Evolutionary conservation across 2,329 filamentous ascomycete genomes (phyloP), one percentile per base, ranked within the genome.

Genomic region (Fusarium solani-melongenae): DNA sequence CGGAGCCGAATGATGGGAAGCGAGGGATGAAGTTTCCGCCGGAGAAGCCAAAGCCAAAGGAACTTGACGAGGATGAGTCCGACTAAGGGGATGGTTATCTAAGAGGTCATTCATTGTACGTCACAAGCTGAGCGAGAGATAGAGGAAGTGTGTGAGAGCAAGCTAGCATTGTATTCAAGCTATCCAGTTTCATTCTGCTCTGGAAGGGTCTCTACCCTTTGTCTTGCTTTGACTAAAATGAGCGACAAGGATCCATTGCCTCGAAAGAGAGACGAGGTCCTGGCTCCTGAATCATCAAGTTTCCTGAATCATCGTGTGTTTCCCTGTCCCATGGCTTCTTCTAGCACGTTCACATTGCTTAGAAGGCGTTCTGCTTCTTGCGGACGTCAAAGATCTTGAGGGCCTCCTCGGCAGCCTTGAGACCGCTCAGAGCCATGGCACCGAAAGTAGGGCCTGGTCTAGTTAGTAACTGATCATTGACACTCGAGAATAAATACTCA

Each of bases 341-440:
- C n/a, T 31, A 17, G 4, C 12, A 22, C 27, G 27, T 10, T 5
- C 17, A 46, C 14, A 34, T 27, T 15, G 11, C 20, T 59, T 83
- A 90, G 82, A 89, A 83, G n/a, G 87, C 88, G 78, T 95, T 95
- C 87, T 96, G 90, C 78, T 89, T 89, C 89, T 94, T 92, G 77
- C 94, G 91, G 76, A 90, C 83, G 39, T 96, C 94, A 76, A 94
- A 95, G 66, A 97, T 88, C 75, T 88, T 90, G 73, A 97, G 85
- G 0, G 92, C 93, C 84, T 96, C 94, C 85, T 98, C 94, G 11
- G 95, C 95, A 78, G 95, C 95, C 88, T 97, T 97, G 79, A 97
- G 93, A 75, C 95, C 95, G 66, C 89, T 92, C 41, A 97, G 88
- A 22, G 90, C 94, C 95, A 98, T 98, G 61, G 95, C 95, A 65